A percentile compares a stretch with the other conserved stretches of the same genome.
phyloP scores from a whole-genome alignment of 1,284 basidiomycete genomes.

The Cutaneotrichosporon sp. region DNA sequence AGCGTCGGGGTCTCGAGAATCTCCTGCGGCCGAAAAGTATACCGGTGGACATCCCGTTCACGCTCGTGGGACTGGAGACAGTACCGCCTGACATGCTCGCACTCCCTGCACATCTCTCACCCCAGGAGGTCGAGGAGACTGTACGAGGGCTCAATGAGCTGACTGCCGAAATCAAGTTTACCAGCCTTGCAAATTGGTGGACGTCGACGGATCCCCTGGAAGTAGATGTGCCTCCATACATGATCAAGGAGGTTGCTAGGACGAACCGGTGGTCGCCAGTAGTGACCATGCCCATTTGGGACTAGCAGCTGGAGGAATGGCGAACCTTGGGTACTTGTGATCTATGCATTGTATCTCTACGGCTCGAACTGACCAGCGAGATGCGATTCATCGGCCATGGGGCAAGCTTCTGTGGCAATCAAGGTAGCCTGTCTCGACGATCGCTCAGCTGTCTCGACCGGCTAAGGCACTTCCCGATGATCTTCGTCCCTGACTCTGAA shows the following conservation, averaged over 20 bases:
- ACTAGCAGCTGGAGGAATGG: no score
- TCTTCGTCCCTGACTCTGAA: no score
- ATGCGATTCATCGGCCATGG: no score
- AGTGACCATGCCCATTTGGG: no score
- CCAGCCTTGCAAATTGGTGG: neutral
- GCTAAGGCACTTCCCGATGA: no score
- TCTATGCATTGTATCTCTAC: no score
- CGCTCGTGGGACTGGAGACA: neutral
- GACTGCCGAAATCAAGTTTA: no score
- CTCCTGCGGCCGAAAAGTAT: neutral
- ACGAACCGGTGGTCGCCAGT: neutral
- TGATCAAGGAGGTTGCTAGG: neutral
- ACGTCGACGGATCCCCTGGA: neutral
- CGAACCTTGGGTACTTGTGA: no score
- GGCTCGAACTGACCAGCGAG: no score
- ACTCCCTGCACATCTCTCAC: neutral
- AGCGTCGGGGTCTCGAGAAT: neutral
- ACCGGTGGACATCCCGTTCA: neutral
- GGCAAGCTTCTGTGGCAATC: no score
- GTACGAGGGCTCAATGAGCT: neutral
- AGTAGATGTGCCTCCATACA: neutral
- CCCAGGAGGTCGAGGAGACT: neutral
- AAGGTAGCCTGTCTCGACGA: no score
- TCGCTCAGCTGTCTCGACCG: no score
- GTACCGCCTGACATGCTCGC: neutral